Evolutionary conservation across 257 asterid genomes (phyloP).

Genomic region (Ballota nigra): DNA sequence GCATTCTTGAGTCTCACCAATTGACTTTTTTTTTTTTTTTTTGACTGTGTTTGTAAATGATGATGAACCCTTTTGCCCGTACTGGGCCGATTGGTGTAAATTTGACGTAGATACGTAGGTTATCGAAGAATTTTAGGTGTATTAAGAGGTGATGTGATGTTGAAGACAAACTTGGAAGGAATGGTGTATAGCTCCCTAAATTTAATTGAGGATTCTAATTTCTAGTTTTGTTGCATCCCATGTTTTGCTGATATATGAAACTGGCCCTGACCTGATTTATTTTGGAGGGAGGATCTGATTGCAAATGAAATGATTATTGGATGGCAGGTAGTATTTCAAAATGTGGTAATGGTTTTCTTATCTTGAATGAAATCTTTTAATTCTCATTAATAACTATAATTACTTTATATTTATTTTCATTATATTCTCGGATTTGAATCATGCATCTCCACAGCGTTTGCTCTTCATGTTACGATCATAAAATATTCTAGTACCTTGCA

Average conservation of each 20-base stretch:
- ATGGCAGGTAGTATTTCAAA: too few species aligned
- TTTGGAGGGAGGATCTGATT: neutral
- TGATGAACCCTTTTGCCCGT: conserved; percentile 23
- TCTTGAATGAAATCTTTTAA: too few species aligned
- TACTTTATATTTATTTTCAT: too few species aligned
- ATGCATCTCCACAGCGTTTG: too few species aligned
- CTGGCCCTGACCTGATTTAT: neutral
- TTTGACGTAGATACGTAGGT: conserved; percentile 26
- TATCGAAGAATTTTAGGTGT: conserved; percentile 7
- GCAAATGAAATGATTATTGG: neutral
- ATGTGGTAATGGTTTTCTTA: too few species aligned
- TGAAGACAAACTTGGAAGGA: conserved; percentile 21
- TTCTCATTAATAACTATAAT: too few species aligned
- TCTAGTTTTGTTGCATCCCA: neutral
- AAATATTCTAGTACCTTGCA: too few species aligned
- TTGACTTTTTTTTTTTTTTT: conserved; percentile 14
- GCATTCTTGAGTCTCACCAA: neutral
- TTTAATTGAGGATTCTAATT: conserved; percentile 8
- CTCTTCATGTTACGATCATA: too few species aligned
- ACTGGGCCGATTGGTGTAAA: conserved; percentile 31
- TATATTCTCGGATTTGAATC: too few species aligned
- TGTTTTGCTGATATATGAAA: neutral
- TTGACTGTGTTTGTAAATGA: conserved; percentile 29
- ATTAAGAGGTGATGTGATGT: conserved; percentile 20
- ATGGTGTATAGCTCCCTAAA: conserved; percentile 26